Base-by-base conservation (phyloP, 768 basidiomycete species). In the Boletus patriciae region DNA sequence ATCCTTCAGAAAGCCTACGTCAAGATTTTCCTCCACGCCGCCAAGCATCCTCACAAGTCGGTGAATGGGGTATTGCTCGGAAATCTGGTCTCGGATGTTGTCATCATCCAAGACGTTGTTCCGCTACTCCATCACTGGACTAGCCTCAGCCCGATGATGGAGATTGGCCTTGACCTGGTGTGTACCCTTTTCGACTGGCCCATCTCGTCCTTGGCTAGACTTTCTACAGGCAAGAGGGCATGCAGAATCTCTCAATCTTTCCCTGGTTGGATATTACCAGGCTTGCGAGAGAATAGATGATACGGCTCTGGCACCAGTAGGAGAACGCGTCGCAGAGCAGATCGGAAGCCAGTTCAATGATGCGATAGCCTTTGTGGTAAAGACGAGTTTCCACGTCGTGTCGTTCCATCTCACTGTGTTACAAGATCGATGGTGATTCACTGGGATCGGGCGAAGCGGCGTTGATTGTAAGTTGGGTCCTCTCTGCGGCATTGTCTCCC, bases 71-170 rank as follows among this genome's bases (percentile, higher is more conserved):
- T 92, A 9, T 75, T 94, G n/a, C 72, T 93, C 2, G 90, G 90
- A 36, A 80, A 75, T 33, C 68, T 74, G 45, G 51, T 59, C 16
- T 65, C 72, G 3, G 67, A 70, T 21, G 64, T 65, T 2, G 80
- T 89, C 42, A 69, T 70, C 52, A 79, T 88, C 47, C 73, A 76
- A 47, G 90, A 93, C 65, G 80, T 84, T 3, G 76, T 94, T 38
- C 92, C 92, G 16, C 77, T 94, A 36, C 79, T 91, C 49, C 91
- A 94, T 66, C 85, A 91, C 67, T 93, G 90, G 90, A 90, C 89
- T 8, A 86, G 81, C 62, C 77, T 94, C 51, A 88, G 86, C 58
- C 88, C 89, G 4, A 88, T 88, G 85, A 91, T 91, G 87, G 90
- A 92, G 68, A 85, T 90, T 58, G 91, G 89, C 25, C 78, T 92